phyloP scores from a whole-genome alignment of 2,329 filamentous ascomycete genomes.

The Fusarium sp. region DNA sequence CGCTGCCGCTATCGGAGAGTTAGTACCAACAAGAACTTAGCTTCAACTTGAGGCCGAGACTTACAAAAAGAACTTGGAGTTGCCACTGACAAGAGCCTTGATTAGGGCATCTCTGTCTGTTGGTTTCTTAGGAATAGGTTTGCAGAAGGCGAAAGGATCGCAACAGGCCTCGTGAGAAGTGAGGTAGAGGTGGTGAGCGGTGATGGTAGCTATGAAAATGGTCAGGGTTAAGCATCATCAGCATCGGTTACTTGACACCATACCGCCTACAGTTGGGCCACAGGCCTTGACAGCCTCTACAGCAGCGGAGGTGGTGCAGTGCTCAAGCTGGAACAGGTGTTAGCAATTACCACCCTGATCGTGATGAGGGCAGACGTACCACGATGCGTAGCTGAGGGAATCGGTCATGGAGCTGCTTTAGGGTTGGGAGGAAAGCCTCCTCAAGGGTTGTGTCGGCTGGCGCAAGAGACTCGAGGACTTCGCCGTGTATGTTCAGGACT shows the following conservation, averaged over 20 bases:
- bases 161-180: slow-evolving; percentile 76
- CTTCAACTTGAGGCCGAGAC: slow-evolving; percentile 14
- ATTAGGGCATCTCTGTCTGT: slow-evolving; percentile 78
- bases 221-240: not conserved
- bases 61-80: slow-evolving; percentile 77
- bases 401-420: slow-evolving; percentile 74
- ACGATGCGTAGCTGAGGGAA: slow-evolving; percentile 79
- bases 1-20: slow-evolving; percentile 56
- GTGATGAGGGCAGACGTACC: slow-evolving; percentile 22
- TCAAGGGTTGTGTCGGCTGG: slow-evolving; percentile 58
- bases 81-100: slow-evolving; percentile 66
- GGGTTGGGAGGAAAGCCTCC: slow-evolving; percentile 78
- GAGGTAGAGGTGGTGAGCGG: slow-evolving; percentile 85
- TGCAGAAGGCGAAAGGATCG: slow-evolving; percentile 73
- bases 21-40: not conserved
- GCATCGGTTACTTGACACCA: not conserved
- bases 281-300: slow-evolving; percentile 80
- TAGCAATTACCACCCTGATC: not conserved
- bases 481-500: slow-evolving; percentile 93
- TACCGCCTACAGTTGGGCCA: slow-evolving; percentile 76
- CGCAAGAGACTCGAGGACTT: slow-evolving; percentile 66
- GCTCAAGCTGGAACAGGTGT: slow-evolving; percentile 65
- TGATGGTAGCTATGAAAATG: slow-evolving; percentile 72
- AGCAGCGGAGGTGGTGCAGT: slow-evolving; percentile 87
- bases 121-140: slow-evolving; percentile 78